Conservation (phyloP, 2,329 filamentous ascomycete genomes). For the Ascochyta viciae-villosae region DNA sequence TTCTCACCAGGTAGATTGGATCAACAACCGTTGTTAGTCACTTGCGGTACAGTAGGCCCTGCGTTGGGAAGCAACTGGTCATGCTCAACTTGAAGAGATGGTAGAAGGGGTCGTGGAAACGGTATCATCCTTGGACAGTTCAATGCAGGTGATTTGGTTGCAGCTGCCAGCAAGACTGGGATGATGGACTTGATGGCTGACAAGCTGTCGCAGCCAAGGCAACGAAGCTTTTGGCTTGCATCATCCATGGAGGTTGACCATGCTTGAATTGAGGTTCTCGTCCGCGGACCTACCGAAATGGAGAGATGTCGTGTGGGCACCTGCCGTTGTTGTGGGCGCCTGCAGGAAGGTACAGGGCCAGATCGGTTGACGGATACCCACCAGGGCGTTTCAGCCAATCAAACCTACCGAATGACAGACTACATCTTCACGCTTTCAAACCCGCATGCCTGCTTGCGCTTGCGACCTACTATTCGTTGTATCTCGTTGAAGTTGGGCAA, state of each 20-base stretch:
- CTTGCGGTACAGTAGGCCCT: neutral
- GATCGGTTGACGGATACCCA: neutral
- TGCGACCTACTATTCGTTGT: neutral
- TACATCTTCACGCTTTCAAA: neutral
- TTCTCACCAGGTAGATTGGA: neutral
- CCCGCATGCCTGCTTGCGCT: neutral
- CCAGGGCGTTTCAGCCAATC: too few species aligned
- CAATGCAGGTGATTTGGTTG: neutral
- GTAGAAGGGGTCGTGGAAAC: neutral
- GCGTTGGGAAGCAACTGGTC: neutral
- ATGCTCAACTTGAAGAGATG: neutral
- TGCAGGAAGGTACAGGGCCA: neutral
- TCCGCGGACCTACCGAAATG: neutral
- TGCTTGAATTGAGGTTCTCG: neutral
- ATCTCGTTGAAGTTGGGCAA: neutral
- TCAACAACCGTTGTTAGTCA: neutral
- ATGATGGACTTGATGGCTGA: neutral
- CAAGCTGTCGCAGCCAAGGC: conserved; percentile 4
- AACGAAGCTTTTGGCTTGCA: conserved; percentile 9
- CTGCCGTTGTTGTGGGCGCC: neutral
- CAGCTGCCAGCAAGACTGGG: neutral
- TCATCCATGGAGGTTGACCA: neutral
- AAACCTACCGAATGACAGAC: too few species aligned
- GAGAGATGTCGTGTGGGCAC: conserved; percentile 1
- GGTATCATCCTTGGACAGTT: neutral